These are phyloP conservation scores for Phytophthora syringae DNA, from an alignment of 352 stramenopile species.

Conservation along the genomic window DNA sequence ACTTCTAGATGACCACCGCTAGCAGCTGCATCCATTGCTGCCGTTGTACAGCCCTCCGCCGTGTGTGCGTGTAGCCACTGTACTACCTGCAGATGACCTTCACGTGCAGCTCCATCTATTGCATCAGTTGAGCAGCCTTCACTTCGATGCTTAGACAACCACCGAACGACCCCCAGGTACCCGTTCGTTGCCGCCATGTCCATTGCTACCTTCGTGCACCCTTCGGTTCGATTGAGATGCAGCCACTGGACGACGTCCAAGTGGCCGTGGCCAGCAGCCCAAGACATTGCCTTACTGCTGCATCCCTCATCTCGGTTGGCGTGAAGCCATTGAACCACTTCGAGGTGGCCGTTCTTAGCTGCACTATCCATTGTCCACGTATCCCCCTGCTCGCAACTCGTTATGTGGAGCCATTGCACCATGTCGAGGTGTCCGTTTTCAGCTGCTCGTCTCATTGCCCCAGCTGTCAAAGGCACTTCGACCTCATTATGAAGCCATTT, in stretches of 20 bases:
- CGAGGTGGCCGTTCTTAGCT: constrained; percentile 18
- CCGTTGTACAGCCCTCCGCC: constrained; percentile 25
- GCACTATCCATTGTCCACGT: constrained; percentile 21
- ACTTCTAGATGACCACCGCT: constrained; percentile 23
- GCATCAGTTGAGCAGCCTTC: constrained; percentile 25
- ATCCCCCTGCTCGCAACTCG: constrained; percentile 12
- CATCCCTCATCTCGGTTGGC: constrained; percentile 28
- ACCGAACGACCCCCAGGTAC: constrained; percentile 20
- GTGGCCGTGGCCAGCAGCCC: constrained; percentile 26
- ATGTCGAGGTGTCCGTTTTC: too few species aligned
- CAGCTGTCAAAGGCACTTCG: constrained; percentile 11
- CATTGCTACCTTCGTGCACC: constrained; percentile 26
- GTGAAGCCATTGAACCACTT: constrained; percentile 37
- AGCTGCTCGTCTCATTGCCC: constrained; percentile 30
- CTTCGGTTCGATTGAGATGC: constrained; percentile 14
- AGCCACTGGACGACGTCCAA: constrained; percentile 32
- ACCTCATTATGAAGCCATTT: constrained; percentile 25
- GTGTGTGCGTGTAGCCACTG: constrained; percentile 25
- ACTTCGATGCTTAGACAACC: constrained; percentile 22
- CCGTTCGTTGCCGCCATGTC: constrained; percentile 20
- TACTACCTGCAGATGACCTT: constrained; percentile 19
- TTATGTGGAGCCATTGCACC: constrained; percentile 32
- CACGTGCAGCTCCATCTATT: constrained; percentile 22
- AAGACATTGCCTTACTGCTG: constrained; percentile 28
- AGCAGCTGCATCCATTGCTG: constrained; percentile 31